Conservation (phyloP, 225 moss, liverwort and hornwort species). For the Thuidium tamariscinum region DNA sequence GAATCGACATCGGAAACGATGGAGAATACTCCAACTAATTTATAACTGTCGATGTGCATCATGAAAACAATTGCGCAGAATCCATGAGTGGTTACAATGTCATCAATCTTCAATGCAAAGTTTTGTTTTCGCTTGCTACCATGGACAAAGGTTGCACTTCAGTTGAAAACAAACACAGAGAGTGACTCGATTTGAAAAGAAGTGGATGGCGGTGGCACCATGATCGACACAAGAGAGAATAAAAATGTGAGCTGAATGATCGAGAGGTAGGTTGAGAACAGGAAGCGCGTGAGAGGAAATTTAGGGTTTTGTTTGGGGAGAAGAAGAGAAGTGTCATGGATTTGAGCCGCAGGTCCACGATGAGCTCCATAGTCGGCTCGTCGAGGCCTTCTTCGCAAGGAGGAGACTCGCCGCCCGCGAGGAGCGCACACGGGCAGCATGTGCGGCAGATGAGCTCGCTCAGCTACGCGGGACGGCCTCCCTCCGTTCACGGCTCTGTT, state of each 20-base stretch:
- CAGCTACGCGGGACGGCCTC: conserved; percentile 2
- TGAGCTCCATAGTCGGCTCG: not conserved
- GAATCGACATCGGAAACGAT: too few species aligned
- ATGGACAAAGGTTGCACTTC: not conserved
- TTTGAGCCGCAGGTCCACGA: not conserved
- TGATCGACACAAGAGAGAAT: too few species aligned
- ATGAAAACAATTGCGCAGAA: too few species aligned
- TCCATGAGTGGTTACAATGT: not conserved
- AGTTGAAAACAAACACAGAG: not conserved
- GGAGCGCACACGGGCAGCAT: not conserved
- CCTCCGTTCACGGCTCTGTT: conserved; percentile 32
- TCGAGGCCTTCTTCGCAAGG: not conserved
- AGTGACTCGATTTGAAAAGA: too few species aligned
- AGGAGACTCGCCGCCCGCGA: conserved; percentile 5
- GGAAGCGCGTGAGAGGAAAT: not conserved
- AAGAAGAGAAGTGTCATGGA: not conserved
- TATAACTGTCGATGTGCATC: not conserved
- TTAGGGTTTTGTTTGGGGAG: too few species aligned
- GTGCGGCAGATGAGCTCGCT: conserved; percentile 17
- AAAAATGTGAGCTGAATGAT: not conserved
- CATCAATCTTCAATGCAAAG: not conserved
- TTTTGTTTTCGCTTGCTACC: too few species aligned
- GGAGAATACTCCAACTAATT: too few species aligned
- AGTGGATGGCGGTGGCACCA: too few species aligned
- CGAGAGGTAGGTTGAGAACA: not conserved